Evolutionary conservation across 164 flowering plant species (phyloP), one percentile per base, ranked within the genome.

Genomic region (Protea cynaroides): DNA sequence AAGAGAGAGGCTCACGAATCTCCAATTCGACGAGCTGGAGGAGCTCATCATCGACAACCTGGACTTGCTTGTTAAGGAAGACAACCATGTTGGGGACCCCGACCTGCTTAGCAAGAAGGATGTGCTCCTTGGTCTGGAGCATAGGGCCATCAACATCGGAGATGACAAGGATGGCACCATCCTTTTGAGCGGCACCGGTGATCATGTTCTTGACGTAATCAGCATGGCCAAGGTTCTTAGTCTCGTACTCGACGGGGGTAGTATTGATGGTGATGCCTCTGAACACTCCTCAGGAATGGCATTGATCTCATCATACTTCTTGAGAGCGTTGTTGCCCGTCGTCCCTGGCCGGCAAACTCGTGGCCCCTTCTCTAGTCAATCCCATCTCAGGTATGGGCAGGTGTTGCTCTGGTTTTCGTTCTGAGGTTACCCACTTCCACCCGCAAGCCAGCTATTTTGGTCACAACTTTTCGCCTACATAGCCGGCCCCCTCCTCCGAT

Each of bases 21-120:
- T 74, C 80, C 25, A 74, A 68, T 38, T 77, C 77, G 15, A 74
- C 77, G 15, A 77, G 53, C 55, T 73, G 70, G 21, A 77, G 73
- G 1, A 77, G 68, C 66, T 77, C 80, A 61, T 71, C 77, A 51
- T 74, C 77, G 43, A 71, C 77, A 18, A 77, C 80, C 58, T 77
- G 77, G 54, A 73, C 76, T 44, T 77, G 77, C 66, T 77, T 77
- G 67, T 77, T 74, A 25, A 77, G 58, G 64, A 77, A 77, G 8
- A 77, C 77, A 10, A 77, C 80, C 80, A 73, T 73, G 36, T 71
- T 77, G 38, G 80, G 80, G 17, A 76, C 80, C 3, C 77, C 80
- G 3, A 76, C 80, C 70, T 76, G 80, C 67, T 76, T 76, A 14
- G 80, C 80, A 2, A 29, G 34, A 29, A 29, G 34, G 34, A 29